Percentiles rank a stretch among this genome's conserved stretches.
These are phyloP conservation scores for Dunaliella primolecta DNA, from an alignment of 139 green algal species.

Conservation along the genomic window DNA sequence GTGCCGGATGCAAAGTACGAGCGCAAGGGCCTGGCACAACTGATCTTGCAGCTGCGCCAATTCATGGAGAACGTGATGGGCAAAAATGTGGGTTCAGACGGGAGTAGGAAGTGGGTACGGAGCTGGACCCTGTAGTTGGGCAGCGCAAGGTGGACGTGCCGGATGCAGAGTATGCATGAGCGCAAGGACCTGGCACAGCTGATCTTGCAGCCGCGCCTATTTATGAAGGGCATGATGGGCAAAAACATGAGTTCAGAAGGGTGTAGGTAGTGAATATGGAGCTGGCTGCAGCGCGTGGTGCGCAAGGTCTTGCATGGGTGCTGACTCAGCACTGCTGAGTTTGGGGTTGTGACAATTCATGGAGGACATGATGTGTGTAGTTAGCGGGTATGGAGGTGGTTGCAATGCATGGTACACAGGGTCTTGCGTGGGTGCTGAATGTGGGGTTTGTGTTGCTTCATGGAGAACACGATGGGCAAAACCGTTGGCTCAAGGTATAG, in stretches of 20 bases:
- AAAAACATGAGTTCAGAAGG: constrained; percentile 48
- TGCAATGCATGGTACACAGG: constrained; percentile 46
- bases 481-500: constrained; percentile 35
- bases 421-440: constrained; percentile 59
- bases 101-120: too few species aligned
- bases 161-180: constrained; percentile 64
- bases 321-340: constrained; percentile 45
- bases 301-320: constrained; percentile 67
- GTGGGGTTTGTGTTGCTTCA: not conserved
- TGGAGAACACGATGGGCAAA: constrained; percentile 45
- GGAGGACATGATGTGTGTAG: constrained; percentile 76
- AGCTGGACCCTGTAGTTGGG: constrained; percentile 43
- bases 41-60: constrained; percentile 68
- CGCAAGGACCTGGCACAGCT: constrained; percentile 44
- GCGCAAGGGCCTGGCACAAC: constrained; percentile 37
- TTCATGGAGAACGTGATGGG: constrained; percentile 81
- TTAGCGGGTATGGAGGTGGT: too few species aligned
- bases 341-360: constrained; percentile 75
- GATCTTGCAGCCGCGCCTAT: constrained; percentile 70
- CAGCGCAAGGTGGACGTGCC: constrained; percentile 47
- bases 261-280: too few species aligned
- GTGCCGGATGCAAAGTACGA: constrained; percentile 62
- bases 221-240: constrained; percentile 78
- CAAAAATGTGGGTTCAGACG: constrained; percentile 48
- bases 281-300: constrained; percentile 39